A percentile compares a stretch with the other conserved stretches of the same genome.
These are phyloP conservation scores for Neonectria coccinea DNA, from an alignment of 2,329 filamentous ascomycete species.

Conservation along the genomic window DNA sequence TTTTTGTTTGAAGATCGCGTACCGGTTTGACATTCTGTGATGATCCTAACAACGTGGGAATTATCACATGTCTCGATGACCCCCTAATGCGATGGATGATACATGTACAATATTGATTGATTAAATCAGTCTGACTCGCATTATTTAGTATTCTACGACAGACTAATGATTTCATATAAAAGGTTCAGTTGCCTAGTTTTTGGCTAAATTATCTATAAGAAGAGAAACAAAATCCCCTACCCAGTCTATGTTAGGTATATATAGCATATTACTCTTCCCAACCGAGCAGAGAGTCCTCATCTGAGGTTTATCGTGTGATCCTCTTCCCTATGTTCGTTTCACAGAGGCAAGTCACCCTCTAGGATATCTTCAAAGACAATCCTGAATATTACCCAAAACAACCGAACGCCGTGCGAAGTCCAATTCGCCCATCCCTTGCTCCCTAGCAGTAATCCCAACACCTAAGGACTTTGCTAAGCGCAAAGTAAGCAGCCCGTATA, in stretches of 20 bases:
- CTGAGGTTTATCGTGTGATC: background rate
- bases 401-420: slow-evolving; percentile 33
- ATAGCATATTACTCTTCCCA: background rate
- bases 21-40: background rate
- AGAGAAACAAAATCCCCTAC: background rate
- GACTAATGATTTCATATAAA: background rate
- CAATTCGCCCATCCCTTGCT: slow-evolving; percentile 2
- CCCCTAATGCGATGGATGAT: background rate
- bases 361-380: slow-evolving; percentile 1
- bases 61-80: background rate
- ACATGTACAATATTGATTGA: too few relatives aligned
- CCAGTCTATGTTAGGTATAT: background rate
- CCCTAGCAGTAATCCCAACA: background rate
- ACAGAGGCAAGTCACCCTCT: background rate
- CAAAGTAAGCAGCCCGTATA: background rate
- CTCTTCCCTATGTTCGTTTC: background rate
- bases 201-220: slow-evolving; percentile 2
- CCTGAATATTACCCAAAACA: background rate
- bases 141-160: background rate
- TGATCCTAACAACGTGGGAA: slow-evolving; percentile 10
- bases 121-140: background rate
- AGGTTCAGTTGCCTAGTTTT: background rate
- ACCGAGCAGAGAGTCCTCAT: background rate
- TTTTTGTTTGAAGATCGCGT: slow-evolving; percentile 1
- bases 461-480: background rate